Evolutionary conservation across 768 basidiomycete species (phyloP).

Genomic region (Kwoniella shandongensis): DNA sequence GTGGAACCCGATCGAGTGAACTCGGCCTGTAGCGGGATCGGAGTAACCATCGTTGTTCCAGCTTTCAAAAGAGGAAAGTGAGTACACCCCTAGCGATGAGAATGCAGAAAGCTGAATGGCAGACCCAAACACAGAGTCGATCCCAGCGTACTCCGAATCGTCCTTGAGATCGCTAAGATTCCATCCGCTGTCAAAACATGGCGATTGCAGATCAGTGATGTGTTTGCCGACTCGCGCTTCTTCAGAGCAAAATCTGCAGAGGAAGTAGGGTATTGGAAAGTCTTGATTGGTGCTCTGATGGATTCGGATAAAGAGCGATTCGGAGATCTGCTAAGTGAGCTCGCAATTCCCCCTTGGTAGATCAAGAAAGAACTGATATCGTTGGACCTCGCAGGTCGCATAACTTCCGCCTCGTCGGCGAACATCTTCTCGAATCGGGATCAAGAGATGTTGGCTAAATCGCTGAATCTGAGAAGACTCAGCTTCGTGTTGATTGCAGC

Average conservation of each 20-base stretch:
- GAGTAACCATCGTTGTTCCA: conserved; percentile 79
- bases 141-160: conserved; percentile 63
- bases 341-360: background rate
- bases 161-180: conserved; percentile 75
- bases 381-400: conserved; percentile 53
- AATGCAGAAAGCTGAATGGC: background rate
- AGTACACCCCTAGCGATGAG: conserved; percentile 21
- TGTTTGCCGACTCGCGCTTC: conserved; percentile 79
- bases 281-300: conserved; percentile 74
- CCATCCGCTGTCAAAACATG: conserved; percentile 79
- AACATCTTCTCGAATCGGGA: conserved; percentile 97
- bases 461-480: conserved; percentile 79
- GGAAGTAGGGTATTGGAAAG: conserved; percentile 61
- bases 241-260: conserved; percentile 61
- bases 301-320: conserved; percentile 84
- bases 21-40: conserved; percentile 75
- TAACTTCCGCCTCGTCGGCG: conserved; percentile 80
- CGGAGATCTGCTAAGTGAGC: conserved; percentile 74
- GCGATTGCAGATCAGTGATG: conserved; percentile 74
- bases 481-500: conserved; percentile 83
- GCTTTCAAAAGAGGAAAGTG: conserved; percentile 75
- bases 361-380: background rate
- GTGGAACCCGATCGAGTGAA: conserved; percentile 80
- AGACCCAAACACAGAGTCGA: conserved; percentile 57
- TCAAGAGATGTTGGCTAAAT: conserved; percentile 84